These are phyloP conservation scores for Alternaria rosae DNA, from an alignment of 2,329 filamentous ascomycete genomes.

Conservation along the genomic window DNA sequence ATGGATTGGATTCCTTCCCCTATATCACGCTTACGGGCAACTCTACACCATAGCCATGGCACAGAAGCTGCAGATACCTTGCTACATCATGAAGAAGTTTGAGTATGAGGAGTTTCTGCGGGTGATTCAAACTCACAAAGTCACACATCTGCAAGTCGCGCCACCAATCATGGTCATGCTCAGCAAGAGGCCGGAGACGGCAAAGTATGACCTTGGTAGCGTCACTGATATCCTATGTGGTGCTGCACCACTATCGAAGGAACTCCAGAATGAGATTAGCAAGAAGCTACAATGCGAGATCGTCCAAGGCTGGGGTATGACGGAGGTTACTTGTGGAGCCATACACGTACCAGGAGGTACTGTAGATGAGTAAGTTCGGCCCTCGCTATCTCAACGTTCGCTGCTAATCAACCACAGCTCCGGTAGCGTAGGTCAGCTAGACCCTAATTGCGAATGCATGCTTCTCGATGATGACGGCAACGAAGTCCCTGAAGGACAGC, in stretches of 20 bases:
- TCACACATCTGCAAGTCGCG: slow-evolving; percentile 52
- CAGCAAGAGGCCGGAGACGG: slow-evolving; percentile 53
- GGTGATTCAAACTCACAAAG: slow-evolving; percentile 46
- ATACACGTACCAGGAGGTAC: slow-evolving; percentile 47
- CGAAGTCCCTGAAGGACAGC: slow-evolving; percentile 49
- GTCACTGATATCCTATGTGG: slow-evolving; percentile 52
- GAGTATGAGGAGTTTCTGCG: slow-evolving; percentile 51
- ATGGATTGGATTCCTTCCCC: slow-evolving; percentile 57
- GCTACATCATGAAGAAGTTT: slow-evolving; percentile 54
- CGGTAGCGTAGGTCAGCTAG: slow-evolving; percentile 51
- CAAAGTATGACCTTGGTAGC: slow-evolving; percentile 51
- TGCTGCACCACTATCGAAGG: slow-evolving; percentile 53
- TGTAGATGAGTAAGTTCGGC: slow-evolving; percentile 39
- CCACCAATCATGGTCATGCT: slow-evolving; percentile 56
- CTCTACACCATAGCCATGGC: slow-evolving; percentile 53
- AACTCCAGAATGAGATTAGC: slow-evolving; percentile 52
- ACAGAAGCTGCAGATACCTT: slow-evolving; percentile 56
- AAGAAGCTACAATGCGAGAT: slow-evolving; percentile 46
- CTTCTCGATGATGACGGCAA: slow-evolving; percentile 54
- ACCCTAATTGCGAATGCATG: slow-evolving; percentile 51
- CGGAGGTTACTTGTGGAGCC: slow-evolving; percentile 53
- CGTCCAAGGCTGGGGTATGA: slow-evolving; percentile 54
- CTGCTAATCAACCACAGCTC: slow-evolving; percentile 27
- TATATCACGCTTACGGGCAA: slow-evolving; percentile 59
- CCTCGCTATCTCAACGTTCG: background rate